phyloP scores from a whole-genome alignment of 164 flowering plant genomes.

The Chloranthus sessilifolius region DNA sequence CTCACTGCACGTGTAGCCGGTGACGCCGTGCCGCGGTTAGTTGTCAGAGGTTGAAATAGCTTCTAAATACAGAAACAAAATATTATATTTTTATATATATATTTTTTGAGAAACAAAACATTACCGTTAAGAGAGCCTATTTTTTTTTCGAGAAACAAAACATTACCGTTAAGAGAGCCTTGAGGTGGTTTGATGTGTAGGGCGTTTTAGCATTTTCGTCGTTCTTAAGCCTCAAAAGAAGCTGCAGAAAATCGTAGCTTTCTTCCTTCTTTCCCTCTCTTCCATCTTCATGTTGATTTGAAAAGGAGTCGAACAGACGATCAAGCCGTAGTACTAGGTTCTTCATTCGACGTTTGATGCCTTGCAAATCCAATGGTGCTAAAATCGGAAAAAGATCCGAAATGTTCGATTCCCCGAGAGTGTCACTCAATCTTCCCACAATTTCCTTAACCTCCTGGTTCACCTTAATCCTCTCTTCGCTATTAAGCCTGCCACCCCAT shows the following conservation, averaged over 20 bases:
- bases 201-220: slow-evolving; percentile 28
- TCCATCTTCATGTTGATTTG: slow-evolving; percentile 18
- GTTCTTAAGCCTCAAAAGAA: slow-evolving; percentile 33
- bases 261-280: neutral
- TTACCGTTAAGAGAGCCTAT: slow-evolving; percentile 34
- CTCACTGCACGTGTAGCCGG: too few species aligned
- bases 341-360: slow-evolving; percentile 14
- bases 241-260: slow-evolving; percentile 30
- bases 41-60: too few species aligned
- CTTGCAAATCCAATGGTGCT: slow-evolving; percentile 27
- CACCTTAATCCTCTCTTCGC: slow-evolving; percentile 14
- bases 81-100: too few species aligned
- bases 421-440: neutral
- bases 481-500: slow-evolving; percentile 46
- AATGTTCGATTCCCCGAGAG: slow-evolving; percentile 17
- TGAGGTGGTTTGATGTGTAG: slow-evolving; percentile 29
- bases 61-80: too few species aligned
- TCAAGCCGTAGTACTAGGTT: slow-evolving; percentile 1
- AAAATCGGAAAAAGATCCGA: slow-evolving; percentile 31
- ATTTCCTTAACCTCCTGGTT: slow-evolving; percentile 7
- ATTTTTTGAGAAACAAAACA: too few species aligned
- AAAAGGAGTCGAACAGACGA: slow-evolving; percentile 9
- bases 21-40: too few species aligned
- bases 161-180: slow-evolving; percentile 35
- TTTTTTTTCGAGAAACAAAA: neutral